A percentile compares a stretch with the other conserved stretches of the same genome.
These are phyloP conservation scores for Penicillium desertorum DNA, from an alignment of 495 filamentous ascomycete species.

Conservation along the genomic window DNA sequence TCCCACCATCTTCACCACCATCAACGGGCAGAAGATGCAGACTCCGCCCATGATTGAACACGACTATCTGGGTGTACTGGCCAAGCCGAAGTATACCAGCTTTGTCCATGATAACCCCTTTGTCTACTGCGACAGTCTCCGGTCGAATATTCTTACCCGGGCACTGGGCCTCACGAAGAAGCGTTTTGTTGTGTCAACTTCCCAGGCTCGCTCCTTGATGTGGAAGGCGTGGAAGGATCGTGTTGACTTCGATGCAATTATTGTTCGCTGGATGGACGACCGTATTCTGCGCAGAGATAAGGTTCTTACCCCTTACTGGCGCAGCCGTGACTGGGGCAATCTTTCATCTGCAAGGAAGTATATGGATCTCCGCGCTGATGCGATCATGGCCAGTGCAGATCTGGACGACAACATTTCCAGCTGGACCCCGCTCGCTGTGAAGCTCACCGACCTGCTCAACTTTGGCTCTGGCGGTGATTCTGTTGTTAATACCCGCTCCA, in stretches of 20 bases:
- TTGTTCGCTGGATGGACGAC: slow-evolving; percentile 64
- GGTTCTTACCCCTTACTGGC: slow-evolving; percentile 59
- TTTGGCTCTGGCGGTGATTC: slow-evolving; percentile 64
- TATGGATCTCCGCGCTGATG: slow-evolving; percentile 55
- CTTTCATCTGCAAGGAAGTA: slow-evolving; percentile 55
- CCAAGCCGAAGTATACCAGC: slow-evolving; percentile 54
- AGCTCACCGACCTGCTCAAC: slow-evolving; percentile 60
- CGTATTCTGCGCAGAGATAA: slow-evolving; percentile 55
- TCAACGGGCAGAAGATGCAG: slow-evolving; percentile 54
- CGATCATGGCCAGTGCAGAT: slow-evolving; percentile 61
- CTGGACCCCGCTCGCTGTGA: slow-evolving; percentile 61
- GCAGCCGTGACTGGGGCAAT: slow-evolving; percentile 53
- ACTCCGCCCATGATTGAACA: slow-evolving; percentile 61
- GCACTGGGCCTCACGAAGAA: slow-evolving; percentile 50
- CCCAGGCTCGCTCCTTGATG: slow-evolving; percentile 57
- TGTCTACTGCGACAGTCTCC: slow-evolving; percentile 49
- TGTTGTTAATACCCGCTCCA: slow-evolving; percentile 43
- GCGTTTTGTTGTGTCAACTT: slow-evolving; percentile 56
- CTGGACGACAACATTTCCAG: slow-evolving; percentile 58
- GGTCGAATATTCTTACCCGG: slow-evolving; percentile 47
- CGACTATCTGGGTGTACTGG: slow-evolving; percentile 55
- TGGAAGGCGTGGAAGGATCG: slow-evolving; percentile 66
- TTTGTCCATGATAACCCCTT: slow-evolving; percentile 60
- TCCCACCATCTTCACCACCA: slow-evolving; percentile 56
- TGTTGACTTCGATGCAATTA: slow-evolving; percentile 58